Percentiles rank a stretch among this genome's conserved stretches.
Conservation (phyloP, 1,284 basidiomycete genomes). For the Cryptococcus sp. region DNA sequence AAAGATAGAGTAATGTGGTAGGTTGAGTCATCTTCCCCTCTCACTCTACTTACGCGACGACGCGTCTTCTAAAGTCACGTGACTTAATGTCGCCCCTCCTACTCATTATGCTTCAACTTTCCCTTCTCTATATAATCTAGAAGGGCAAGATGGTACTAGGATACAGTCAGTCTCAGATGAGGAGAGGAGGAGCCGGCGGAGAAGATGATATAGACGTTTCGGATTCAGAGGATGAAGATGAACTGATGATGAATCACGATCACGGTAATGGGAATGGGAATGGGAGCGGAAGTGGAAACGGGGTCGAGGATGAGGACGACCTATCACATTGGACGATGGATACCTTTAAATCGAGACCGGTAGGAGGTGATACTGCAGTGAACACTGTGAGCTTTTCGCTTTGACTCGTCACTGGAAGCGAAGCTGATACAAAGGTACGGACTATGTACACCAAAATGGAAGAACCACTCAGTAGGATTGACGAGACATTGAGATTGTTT, state of each 20-base stretch:
- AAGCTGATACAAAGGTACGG: no score
- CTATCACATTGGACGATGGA: constrained; percentile 26
- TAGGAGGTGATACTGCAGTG: background rate
- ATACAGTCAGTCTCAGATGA: no score
- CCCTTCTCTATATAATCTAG: background rate
- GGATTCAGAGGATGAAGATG: background rate
- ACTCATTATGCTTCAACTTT: background rate
- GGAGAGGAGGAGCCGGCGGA: no score
- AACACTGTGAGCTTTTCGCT: background rate
- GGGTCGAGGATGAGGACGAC: constrained; percentile 11
- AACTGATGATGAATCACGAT: background rate
- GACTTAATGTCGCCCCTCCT: background rate
- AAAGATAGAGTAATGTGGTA: constrained; percentile 7
- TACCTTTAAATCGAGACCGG: constrained; percentile 11
- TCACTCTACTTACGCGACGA: no score
- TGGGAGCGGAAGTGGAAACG: constrained; percentile 6
- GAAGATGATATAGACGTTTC: background rate
- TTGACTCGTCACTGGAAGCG: no score
- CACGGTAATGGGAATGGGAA: background rate
- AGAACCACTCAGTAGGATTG: constrained; percentile 12
- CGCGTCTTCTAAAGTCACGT: constrained; percentile 11
- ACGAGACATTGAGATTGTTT: constrained; percentile 14
- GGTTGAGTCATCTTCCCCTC: constrained; percentile 6
- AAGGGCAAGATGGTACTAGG: background rate
- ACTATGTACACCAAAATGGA: constrained; percentile 4